Conservation (phyloP, 305 asterid species). For the Coffea humblotiana region DNA sequence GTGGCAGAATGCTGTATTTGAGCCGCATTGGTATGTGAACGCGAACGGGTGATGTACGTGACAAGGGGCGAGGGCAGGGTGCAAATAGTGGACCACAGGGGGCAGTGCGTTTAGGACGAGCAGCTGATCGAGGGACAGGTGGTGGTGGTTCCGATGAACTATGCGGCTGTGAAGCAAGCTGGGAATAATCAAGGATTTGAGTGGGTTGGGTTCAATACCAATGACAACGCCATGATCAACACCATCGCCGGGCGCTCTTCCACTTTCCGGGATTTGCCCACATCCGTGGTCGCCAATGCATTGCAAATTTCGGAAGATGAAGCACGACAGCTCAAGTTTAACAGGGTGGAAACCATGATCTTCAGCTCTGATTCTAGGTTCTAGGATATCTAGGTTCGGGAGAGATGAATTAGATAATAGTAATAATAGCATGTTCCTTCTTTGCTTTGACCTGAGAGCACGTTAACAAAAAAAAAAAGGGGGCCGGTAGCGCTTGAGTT, state of each 20-base stretch:
- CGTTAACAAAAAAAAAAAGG: too few relatives aligned
- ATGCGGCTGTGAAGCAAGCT: conserved; percentile 55
- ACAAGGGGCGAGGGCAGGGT: conserved; percentile 49
- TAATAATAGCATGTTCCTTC: not conserved
- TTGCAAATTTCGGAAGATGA: conserved; percentile 37
- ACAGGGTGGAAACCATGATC: conserved; percentile 52
- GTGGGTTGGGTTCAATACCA: conserved; percentile 74
- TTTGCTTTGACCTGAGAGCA: not conserved
- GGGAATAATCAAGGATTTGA: conserved; percentile 53
- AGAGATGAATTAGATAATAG: not conserved
- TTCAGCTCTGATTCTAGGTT: conserved; percentile 26
- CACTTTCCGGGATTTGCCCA: conserved; percentile 56
- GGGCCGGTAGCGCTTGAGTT: too few relatives aligned
- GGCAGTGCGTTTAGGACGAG: conserved; percentile 54
- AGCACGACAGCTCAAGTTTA: conserved; percentile 43
- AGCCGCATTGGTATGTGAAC: conserved; percentile 64
- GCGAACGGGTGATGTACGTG: conserved; percentile 50
- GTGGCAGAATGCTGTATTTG: conserved; percentile 52
- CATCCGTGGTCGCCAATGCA: conserved; percentile 48
- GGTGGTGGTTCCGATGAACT: conserved; percentile 65
- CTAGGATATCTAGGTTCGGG: not conserved
- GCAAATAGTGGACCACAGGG: conserved; percentile 66
- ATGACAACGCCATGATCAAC: conserved; percentile 64
- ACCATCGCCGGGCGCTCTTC: conserved; percentile 69
- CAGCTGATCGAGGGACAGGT: conserved; percentile 48